Evolutionary conservation across 805 yeast species (phyloP).

Genomic region (Saccharomycopsis capsularis): DNA sequence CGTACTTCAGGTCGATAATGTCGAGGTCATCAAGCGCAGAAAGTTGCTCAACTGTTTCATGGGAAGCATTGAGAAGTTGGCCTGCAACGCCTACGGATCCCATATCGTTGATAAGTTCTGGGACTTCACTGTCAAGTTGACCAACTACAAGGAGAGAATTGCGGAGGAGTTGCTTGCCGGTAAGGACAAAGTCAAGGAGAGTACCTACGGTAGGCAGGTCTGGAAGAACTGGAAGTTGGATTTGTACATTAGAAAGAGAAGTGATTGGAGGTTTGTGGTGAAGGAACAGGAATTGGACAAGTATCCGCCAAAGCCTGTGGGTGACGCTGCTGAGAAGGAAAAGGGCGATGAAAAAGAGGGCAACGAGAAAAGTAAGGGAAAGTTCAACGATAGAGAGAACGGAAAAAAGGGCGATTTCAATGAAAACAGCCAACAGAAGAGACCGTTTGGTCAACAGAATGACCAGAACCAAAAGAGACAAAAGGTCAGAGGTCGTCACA

Average conservation of each 20-base stretch:
- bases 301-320: conserved; percentile 32
- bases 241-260: conserved; percentile 59
- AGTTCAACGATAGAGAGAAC: no score
- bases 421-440: neutral
- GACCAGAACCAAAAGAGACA: neutral
- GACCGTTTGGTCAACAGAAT: no score
- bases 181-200: conserved; percentile 67
- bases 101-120: conserved; percentile 83
- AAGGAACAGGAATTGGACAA: conserved; percentile 44
- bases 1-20: conserved; percentile 44
- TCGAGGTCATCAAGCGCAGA: conserved; percentile 51
- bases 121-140: conserved; percentile 68
- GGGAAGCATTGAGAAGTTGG: conserved; percentile 49
- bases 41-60: conserved; percentile 59
- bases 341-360: neutral
- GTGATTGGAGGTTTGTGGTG: conserved; percentile 71
- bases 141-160: conserved; percentile 79
- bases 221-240: conserved; percentile 97
- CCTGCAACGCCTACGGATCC: conserved; percentile 86
- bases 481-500: neutral
- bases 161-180: conserved; percentile 58
- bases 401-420: neutral
- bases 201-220: conserved; percentile 81
- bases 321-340: conserved; percentile 4
- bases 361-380: no score